phyloP scores from a whole-genome alignment of 1,284 basidiomycete species.

The Ganoderma sinense region DNA sequence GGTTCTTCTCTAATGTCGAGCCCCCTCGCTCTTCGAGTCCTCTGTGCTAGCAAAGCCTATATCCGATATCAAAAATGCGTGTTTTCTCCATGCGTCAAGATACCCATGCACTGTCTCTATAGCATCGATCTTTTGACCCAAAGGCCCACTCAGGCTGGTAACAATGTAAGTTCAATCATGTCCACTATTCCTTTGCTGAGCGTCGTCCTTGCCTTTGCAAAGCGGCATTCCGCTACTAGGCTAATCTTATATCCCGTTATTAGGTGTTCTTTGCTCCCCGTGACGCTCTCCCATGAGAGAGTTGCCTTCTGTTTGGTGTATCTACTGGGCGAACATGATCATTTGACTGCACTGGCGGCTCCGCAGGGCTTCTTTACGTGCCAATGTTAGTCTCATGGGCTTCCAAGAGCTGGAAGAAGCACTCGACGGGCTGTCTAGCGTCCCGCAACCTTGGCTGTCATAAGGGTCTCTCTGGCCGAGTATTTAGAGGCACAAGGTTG shows the following conservation, averaged over 20 bases:
- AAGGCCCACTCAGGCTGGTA: too few relatives aligned
- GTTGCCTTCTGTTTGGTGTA: neutral
- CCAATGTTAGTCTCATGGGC: constrained; percentile 9
- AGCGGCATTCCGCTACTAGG: neutral
- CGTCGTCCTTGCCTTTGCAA: too few relatives aligned
- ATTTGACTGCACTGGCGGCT: constrained; percentile 7
- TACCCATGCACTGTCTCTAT: too few relatives aligned
- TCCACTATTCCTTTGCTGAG: too few relatives aligned
- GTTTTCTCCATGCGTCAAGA: too few relatives aligned
- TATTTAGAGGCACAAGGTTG: constrained; percentile 11
- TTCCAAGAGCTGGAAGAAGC: neutral
- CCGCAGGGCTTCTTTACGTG: constrained; percentile 5
- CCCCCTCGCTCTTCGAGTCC: too few relatives aligned
- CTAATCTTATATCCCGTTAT: neutral
- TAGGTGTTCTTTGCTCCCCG: neutral
- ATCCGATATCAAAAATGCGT: too few relatives aligned
- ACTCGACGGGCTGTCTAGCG: neutral
- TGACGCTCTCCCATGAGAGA: constrained; percentile 1
- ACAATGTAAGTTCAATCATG: too few relatives aligned
- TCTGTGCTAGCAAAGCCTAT: too few relatives aligned
- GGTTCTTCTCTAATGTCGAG: too few relatives aligned
- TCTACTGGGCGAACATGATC: neutral
- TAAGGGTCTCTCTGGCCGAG: neutral
- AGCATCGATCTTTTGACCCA: too few relatives aligned
- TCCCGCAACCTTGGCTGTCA: constrained; percentile 4